These are phyloP conservation scores for Populus trichocarpa DNA, from an alignment of 441 rosid genomes.

Conservation along the genomic window DNA sequence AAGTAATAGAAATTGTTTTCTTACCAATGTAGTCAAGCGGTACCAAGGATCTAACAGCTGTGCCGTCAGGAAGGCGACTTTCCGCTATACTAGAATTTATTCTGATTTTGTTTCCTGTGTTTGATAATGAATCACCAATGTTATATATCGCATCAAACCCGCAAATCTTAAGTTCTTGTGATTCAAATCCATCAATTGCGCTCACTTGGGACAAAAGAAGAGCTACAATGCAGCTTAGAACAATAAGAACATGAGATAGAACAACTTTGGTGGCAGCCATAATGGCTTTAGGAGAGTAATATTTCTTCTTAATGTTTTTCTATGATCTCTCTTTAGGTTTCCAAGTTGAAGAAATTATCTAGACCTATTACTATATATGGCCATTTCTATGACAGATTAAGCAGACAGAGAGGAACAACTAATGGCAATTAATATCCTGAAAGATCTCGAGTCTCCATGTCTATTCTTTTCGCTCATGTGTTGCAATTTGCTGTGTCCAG, in stretches of 20 bases:
- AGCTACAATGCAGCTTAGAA: neutral
- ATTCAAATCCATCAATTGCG: neutral
- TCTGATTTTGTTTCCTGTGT: neutral
- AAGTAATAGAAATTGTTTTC: neutral
- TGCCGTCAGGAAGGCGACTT: neutral
- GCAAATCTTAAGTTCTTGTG: neutral
- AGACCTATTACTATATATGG: neutral
- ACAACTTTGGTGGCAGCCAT: neutral
- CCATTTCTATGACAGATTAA: neutral
- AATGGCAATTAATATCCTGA: neutral
- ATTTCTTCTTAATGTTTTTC: neutral
- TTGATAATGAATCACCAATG: neutral
- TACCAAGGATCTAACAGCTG: neutral
- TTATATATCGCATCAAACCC: neutral
- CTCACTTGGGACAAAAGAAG: neutral
- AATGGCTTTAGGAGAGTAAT: neutral
- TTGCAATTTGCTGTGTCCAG: neutral
- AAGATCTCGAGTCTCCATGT: no score
- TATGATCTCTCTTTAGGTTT: no score
- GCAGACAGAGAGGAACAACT: neutral
- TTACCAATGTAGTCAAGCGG: neutral
- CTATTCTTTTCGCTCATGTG: neutral
- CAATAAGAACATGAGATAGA: neutral
- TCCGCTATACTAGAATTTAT: no score
- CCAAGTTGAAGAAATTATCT: no score